Evolutionary conservation across 2,329 filamentous ascomycete species (phyloP), one percentile per base, ranked within the genome.

Genomic region (Microdochium nivale): DNA sequence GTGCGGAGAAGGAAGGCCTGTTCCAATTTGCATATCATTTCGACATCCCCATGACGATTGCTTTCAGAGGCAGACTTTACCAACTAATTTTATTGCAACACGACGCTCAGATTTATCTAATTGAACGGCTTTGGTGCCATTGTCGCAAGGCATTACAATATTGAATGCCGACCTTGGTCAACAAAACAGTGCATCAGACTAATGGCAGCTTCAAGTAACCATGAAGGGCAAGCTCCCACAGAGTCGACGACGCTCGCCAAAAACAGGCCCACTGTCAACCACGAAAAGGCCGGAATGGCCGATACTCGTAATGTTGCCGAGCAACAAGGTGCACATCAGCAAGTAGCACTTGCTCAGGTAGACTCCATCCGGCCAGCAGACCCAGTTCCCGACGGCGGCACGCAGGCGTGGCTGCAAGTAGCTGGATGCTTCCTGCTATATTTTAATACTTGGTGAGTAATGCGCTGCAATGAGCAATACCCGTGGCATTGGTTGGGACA

Each of bases 341-440:
- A 44, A 23, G 40, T 44, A 7, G 40, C 40, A 21, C 19, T 44
- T 16, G 40, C 40, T 3, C 40, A 23, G 40, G 40, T 44, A 24
- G 40, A 44, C 40, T 44, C 40, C 4, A 44, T 44, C 21, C 10
- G 40, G 3, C 40, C 40, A 5, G 40, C 40, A 44, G 40, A 44
- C 40, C 40, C 40, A 24, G 46, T 24, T n/a, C 56, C 62, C 3
- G 57, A 71, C 49, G 66, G 65, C 21, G 67, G 67, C 3, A 53
- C 59, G 33, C 43, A 54, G 25, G 67, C 67, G 9, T 71, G 67
- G 68, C 60, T 67, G 5, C 67, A 70, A 48, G 67, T 70, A 3
- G 56, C 66, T 5, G 67, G 62, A 5, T 62, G 61, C 2, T 68
- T 62, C 54, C 53, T 59, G n/a, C 55, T 70, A 43, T 65, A 63